Percentiles rank a stretch among this genome's conserved stretches.
These are phyloP conservation scores for Gossypium lobatum DNA, from an alignment of 441 rosid genomes.

Conservation along the genomic window DNA sequence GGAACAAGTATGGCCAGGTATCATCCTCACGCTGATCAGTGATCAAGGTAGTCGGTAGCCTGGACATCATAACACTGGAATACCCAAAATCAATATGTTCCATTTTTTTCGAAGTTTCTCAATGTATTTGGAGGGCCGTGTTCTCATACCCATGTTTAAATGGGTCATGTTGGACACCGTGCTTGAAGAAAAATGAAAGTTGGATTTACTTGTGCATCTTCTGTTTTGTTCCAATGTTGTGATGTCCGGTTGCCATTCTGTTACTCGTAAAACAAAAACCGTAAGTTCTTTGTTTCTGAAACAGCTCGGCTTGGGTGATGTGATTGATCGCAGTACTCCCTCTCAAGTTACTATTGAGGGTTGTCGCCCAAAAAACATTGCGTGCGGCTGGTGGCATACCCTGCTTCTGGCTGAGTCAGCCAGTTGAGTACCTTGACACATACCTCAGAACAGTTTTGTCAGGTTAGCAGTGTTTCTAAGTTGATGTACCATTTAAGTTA, in stretches of 20 bases:
- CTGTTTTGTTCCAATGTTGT: constrained; percentile 3
- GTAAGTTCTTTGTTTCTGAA: background rate
- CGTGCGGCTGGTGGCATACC: constrained; percentile 99
- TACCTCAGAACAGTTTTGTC: constrained; percentile 47
- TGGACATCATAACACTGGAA: background rate
- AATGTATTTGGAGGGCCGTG: too few species aligned
- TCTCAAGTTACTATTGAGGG: constrained; percentile 60
- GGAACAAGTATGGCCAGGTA: constrained; percentile 99
- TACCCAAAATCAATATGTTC: too few species aligned
- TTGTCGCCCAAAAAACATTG: constrained; percentile 54
- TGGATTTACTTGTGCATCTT: too few species aligned
- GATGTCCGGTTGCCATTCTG: background rate
- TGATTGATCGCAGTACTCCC: constrained; percentile 77
- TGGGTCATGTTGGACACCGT: too few species aligned
- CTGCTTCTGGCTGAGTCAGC: constrained; percentile 62
- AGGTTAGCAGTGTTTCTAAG: constrained; percentile 31
- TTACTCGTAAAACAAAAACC: background rate
- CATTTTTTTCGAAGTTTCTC: too few species aligned
- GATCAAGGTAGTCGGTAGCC: background rate
- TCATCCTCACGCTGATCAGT: background rate
- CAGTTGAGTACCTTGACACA: constrained; percentile 26
- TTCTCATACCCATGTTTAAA: too few species aligned
- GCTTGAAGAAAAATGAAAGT: too few species aligned
- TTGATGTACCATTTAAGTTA: background rate
- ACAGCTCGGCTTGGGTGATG: constrained; percentile 95